Conservation (phyloP, 2,329 filamentous ascomycete genomes). For the Microthyrium microscopicum region DNA sequence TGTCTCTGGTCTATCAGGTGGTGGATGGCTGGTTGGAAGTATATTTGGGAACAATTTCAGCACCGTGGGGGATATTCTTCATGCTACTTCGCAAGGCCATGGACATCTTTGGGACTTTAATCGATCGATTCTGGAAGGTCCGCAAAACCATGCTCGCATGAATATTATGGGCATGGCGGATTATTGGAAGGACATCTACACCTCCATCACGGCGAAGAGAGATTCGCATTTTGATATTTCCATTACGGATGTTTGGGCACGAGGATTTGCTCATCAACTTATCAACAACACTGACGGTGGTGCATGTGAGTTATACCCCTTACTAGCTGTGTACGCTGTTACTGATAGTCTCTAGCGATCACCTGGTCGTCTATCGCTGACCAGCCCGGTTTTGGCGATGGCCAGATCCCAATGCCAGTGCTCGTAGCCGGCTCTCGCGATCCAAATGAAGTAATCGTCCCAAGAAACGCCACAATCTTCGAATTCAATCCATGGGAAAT, state of each 20-base stretch:
- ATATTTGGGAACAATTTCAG: constrained; percentile 66
- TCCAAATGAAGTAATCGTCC: constrained; percentile 43
- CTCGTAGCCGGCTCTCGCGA: constrained; percentile 52
- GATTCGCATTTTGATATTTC: constrained; percentile 51
- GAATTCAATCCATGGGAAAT: constrained; percentile 71
- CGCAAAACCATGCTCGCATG: constrained; percentile 21
- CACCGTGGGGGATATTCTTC: constrained; percentile 33
- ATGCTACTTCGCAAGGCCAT: constrained; percentile 15
- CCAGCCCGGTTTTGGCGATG: constrained; percentile 42
- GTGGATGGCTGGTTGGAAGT: constrained; percentile 68
- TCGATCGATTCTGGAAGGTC: constrained; percentile 36
- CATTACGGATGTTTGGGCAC: constrained; percentile 77
- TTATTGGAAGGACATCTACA: constrained; percentile 46
- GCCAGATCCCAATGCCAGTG: constrained; percentile 53
- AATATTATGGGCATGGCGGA: constrained; percentile 35
- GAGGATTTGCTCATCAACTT: constrained; percentile 72
- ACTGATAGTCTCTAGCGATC: constrained; percentile 34
- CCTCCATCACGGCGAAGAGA: constrained; percentile 43
- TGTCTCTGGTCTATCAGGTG: constrained; percentile 63
- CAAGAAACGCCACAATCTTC: constrained; percentile 56
- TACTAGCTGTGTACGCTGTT: too few relatives aligned
- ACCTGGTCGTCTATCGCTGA: constrained; percentile 69
- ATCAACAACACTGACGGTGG: constrained; percentile 62
- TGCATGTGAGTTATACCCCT: too few relatives aligned
- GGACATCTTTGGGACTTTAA: constrained; percentile 44